Evolutionary conservation across 2,329 filamentous ascomycete species (phyloP), one percentile per base, ranked within the genome.

Genomic region (Aureobasidium sp.): DNA sequence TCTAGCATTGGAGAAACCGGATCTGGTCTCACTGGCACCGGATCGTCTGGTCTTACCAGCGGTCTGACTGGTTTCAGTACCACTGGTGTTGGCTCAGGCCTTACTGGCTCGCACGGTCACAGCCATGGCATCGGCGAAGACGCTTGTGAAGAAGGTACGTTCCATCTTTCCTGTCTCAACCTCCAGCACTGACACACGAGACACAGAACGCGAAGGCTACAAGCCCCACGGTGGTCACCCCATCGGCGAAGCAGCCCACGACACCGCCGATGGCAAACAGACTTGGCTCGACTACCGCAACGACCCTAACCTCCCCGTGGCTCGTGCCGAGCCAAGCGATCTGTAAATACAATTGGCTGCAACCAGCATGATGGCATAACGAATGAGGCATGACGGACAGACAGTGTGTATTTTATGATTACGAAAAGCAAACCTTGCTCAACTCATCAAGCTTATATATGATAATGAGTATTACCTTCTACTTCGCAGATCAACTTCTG

Each of bases 281-380:
- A 60, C 58, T 47, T 60, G 47, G 47, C 33, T 60, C 17, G 49
- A 60, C 42, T 60, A 60, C 58, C 58, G 49, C 29, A 60, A 60
- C 33, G 58, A 60, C 33, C 43, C 43, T n/a, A 59, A 4, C 45
- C 35, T 59, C 19, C 55, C 55, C n/a, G 45, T 59, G 13, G 55
- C 33, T 42, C 55, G 55, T 23, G 55, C 55, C 9, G 29, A 40
- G 10, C 55, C 55, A 31, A 45, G 31, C 27, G 42, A 57, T 33
- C 17, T 33, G 38, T 57, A 45, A 21, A 35, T 17, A 2, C 8
- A 7, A 21, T 35, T 15, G 13, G n/a, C 27, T 35, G 7, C 11
- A 29, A 19, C 7, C 25, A 25, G 13, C 19, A 33, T 9, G 3
- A 17, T 23, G 19, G 40, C 1, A 17, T 45, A 21, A 57, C 27